Evolutionary conservation across 148 eudicot species (phyloP), one percentile per base, ranked within the genome.

Genomic region (Silene latifolia): DNA sequence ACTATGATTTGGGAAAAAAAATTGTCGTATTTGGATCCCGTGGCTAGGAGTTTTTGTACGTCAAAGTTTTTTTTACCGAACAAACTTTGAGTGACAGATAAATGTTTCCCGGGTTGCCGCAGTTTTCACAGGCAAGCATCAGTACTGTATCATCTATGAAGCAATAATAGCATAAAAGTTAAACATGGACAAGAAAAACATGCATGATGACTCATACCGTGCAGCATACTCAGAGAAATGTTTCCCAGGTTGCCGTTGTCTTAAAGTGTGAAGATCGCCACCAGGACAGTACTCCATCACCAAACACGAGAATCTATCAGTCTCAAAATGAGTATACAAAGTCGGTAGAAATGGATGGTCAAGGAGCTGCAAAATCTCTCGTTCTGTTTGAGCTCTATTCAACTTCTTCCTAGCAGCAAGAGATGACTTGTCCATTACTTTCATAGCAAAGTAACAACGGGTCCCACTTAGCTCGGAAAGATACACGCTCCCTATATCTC

Each of bases 271-370:
- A 77, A 93, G 83, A 83, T 93, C 98, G 19, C 98, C 98, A 20
- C 98, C 98, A 11, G 98, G 98, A 72, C 98, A 93, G 76, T 93
- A 93, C 76, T 93, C 98, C 98, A 89, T 91, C 73, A 93, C 97
- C 75, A 93, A 85, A 84, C 98, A 93, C 20, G 92, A 81, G 66
- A 93, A 93, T 65, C 97, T 87, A 53, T 93, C 97, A 0, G 98
- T 91, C 84, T 93, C 98, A 85, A 93, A 93, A 86, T 93, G 94
- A 57, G 98, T 88, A 51, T 92, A 92, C 67, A 92, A 82, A 27
- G 98, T 92, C 15, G 98, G 98, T 77, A 92, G 73, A 77, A 92
- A 92, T 17, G 98, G 98, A 83, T 92, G 98, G 78, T 92, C 98
- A 53, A 92, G 88, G 73, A 92, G 80, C 82, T 90, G 95, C 77